These are phyloP conservation scores for Xerocomus potaroensis DNA, from an alignment of 768 basidiomycete genomes.

Conservation along the genomic window DNA sequence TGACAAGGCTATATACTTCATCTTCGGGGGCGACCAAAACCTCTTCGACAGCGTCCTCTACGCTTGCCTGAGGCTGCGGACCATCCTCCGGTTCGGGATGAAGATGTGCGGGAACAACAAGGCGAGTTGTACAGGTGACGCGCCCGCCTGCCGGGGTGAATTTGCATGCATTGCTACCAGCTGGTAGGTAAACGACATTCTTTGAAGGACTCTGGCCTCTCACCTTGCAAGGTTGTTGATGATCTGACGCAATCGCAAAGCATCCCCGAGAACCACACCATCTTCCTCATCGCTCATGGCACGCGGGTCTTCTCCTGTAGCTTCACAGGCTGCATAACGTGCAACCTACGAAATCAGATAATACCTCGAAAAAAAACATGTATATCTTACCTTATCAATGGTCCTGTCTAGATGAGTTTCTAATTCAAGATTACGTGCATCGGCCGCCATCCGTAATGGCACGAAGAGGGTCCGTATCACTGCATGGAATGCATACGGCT, in stretches of 20 bases:
- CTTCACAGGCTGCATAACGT: conserved; percentile 54
- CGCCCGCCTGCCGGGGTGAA: conserved; percentile 70
- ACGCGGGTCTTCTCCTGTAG: conserved; percentile 44
- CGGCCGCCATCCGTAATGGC: conserved; percentile 61
- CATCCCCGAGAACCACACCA: conserved; percentile 79
- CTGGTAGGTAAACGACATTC: neutral
- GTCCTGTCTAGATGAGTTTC: conserved; percentile 62
- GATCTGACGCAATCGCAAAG: conserved; percentile 75
- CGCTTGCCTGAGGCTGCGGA: conserved; percentile 1
- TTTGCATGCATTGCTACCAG: conserved; percentile 67
- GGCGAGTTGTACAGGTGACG: conserved; percentile 61
- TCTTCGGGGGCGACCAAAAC: conserved; percentile 30
- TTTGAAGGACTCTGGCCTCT: neutral
- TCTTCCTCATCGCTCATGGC: conserved; percentile 35
- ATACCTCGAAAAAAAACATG: neutral
- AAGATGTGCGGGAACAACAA: conserved; percentile 37
- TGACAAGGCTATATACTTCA: conserved; percentile 22
- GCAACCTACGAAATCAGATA: conserved; percentile 42
- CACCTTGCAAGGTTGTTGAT: conserved; percentile 80
- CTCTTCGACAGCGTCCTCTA: conserved; percentile 23
- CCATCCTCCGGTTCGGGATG: conserved; percentile 10
- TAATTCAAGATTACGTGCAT: conserved; percentile 63
- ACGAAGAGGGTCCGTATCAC: conserved; percentile 72
- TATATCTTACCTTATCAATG: conserved; percentile 51
- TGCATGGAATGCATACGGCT: conserved; percentile 76